Conservation (phyloP, 1,139 yeast species). For the Pichia sp. region DNA sequence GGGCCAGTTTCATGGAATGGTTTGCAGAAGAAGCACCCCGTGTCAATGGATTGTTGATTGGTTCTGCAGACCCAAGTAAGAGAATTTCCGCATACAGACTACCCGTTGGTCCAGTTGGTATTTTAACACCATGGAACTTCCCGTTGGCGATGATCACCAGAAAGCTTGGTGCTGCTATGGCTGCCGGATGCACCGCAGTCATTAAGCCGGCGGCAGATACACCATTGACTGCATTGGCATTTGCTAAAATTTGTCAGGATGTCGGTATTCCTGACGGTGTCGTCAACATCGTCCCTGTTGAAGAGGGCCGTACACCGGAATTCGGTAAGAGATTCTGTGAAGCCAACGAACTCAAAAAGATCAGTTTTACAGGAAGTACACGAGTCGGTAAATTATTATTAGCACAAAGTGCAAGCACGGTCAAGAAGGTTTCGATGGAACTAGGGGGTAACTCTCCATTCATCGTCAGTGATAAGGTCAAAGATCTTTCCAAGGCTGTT, state of each 20-base stretch:
- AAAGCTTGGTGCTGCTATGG: constrained; percentile 87
- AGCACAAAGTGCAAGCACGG: constrained; percentile 71
- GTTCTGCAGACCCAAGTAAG: constrained; percentile 54
- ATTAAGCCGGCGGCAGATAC: constrained; percentile 91
- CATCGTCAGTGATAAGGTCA: constrained; percentile 75
- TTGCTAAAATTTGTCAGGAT: constrained; percentile 66
- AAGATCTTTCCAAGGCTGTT: constrained; percentile 74
- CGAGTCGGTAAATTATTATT: constrained; percentile 76
- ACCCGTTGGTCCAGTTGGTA: constrained; percentile 90
- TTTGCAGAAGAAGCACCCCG: constrained; percentile 85
- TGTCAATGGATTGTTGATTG: constrained; percentile 68
- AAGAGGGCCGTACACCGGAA: constrained; percentile 48
- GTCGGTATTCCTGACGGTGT: constrained; percentile 92
- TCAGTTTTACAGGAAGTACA: constrained; percentile 92
- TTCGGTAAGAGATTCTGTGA: constrained; percentile 73
- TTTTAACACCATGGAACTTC: constrained; percentile 95
- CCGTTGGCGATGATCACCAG: constrained; percentile 95
- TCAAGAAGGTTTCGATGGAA: constrained; percentile 84
- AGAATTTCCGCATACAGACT: constrained; percentile 68
- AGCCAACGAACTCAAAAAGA: constrained; percentile 64
- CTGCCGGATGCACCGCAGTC: constrained; percentile 91
- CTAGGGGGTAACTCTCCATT: constrained; percentile 96
- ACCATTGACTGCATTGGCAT: constrained; percentile 81
- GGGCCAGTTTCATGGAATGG: constrained; percentile 85
- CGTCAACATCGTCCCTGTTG: constrained; percentile 62